phyloP scores from a whole-genome alignment of 306 rosid species.

The Crataegus laevigata region DNA sequence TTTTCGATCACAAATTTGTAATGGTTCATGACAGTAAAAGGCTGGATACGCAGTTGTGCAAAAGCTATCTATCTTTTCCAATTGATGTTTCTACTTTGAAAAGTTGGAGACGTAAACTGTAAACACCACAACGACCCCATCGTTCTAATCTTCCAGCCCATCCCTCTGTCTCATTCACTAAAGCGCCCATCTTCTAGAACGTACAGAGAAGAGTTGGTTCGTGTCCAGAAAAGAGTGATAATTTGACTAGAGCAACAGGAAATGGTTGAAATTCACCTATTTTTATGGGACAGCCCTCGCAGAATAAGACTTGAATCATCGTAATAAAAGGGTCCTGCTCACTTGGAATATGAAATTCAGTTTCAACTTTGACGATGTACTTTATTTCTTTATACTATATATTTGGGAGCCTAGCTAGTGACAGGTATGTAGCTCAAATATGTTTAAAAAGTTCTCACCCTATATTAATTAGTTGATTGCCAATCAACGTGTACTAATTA shows the following conservation, averaged over 20 bases:
- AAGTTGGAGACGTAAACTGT: conserved; percentile 1
- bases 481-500: neutral
- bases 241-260: neutral
- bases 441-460: neutral
- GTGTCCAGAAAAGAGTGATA: neutral
- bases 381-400: neutral
- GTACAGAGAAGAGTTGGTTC: neutral
- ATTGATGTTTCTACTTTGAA: neutral
- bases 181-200: neutral
- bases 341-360: neutral
- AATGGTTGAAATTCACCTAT: neutral
- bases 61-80: neutral
- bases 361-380: neutral
- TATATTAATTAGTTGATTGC: neutral
- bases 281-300: neutral
- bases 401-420: neutral
- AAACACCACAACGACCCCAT: neutral
- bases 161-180: neutral
- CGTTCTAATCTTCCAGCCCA: neutral
- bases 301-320: neutral
- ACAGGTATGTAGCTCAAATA: neutral
- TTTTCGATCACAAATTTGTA: neutral
- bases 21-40: neutral
- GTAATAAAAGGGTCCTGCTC: neutral
- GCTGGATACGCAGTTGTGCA: neutral